Evolutionary conservation across 106 monocot species (phyloP).

Genomic region (Platanthera guangdongensis): DNA sequence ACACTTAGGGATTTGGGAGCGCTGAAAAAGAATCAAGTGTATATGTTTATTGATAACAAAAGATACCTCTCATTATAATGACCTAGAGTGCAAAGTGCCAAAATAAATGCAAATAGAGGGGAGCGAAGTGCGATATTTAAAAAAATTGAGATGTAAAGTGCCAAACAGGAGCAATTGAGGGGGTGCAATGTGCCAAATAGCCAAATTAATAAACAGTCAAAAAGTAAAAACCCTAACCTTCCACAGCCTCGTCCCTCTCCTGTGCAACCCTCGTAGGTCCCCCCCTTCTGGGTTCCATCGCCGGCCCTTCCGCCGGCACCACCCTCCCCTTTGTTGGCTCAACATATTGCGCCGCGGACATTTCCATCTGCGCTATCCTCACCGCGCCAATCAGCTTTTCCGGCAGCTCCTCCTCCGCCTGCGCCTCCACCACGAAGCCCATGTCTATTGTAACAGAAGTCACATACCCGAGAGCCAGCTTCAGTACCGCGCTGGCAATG

Average conservation of each 20-base stretch:
- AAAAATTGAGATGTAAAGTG: background rate
- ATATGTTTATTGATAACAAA: too few relatives aligned
- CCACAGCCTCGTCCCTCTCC: constrained; percentile 2
- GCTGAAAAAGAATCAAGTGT: too few relatives aligned
- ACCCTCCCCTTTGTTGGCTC: constrained; percentile 12
- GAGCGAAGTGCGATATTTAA: too few relatives aligned
- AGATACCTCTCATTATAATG: too few relatives aligned
- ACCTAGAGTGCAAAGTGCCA: too few relatives aligned
- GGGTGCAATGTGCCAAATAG: background rate
- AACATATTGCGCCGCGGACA: constrained; percentile 47
- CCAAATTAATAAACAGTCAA: background rate
- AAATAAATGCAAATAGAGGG: too few relatives aligned
- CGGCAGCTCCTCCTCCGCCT: constrained; percentile 68
- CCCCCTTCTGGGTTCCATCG: background rate
- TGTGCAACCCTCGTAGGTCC: constrained; percentile 10
- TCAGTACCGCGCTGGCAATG: constrained; percentile 54
- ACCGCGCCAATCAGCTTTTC: constrained; percentile 62
- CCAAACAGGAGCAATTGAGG: background rate
- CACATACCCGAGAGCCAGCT: constrained; percentile 48
- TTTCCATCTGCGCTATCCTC: constrained; percentile 72
- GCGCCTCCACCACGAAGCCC: constrained; percentile 64
- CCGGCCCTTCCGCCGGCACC: background rate
- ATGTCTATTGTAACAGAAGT: constrained; percentile 66
- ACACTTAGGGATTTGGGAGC: too few relatives aligned
- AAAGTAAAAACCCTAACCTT: background rate